phyloP scores from a whole-genome alignment of 306 rosid species.

The Trichosanthes truncata region DNA sequence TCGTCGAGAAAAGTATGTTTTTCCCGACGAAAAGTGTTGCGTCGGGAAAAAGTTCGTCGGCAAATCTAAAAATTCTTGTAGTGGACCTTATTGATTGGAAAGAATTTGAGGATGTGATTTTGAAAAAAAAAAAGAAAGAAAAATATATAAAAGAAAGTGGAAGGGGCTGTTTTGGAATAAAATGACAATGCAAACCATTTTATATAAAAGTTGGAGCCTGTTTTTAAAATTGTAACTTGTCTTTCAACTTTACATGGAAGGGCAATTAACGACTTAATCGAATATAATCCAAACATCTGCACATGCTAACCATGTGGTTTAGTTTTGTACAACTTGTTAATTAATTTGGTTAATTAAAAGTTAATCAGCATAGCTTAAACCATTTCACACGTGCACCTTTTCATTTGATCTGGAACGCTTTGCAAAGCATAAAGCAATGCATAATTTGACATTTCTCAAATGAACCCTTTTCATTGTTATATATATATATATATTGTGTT shows the following conservation, averaged over 20 bases:
- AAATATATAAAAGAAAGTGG: not conserved
- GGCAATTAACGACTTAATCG: not conserved
- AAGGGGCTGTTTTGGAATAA: not conserved
- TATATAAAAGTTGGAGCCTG: not conserved
- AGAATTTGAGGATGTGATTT: not conserved
- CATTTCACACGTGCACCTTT: not conserved
- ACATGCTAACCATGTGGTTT: constrained; percentile 9
- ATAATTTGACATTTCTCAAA: not conserved
- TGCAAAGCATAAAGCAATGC: not conserved
- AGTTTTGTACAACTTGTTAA: not conserved
- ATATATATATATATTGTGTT: too few relatives aligned
- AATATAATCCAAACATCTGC: not conserved
- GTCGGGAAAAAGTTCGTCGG: too few relatives aligned
- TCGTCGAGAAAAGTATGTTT: too few relatives aligned
- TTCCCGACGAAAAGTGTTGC: too few relatives aligned
- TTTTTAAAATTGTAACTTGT: not conserved
- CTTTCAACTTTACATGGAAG: not conserved
- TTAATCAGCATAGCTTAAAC: not conserved
- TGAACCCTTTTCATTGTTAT: not conserved
- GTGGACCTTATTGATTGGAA: too few relatives aligned
- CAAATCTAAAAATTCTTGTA: too few relatives aligned
- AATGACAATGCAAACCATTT: not conserved
- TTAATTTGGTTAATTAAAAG: not conserved
- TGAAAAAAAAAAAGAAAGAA: not conserved
- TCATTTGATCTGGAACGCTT: not conserved